These are phyloP conservation scores for Fragosphaeria purpurea DNA, from an alignment of 2,329 filamentous ascomycete species.

Conservation along the genomic window DNA sequence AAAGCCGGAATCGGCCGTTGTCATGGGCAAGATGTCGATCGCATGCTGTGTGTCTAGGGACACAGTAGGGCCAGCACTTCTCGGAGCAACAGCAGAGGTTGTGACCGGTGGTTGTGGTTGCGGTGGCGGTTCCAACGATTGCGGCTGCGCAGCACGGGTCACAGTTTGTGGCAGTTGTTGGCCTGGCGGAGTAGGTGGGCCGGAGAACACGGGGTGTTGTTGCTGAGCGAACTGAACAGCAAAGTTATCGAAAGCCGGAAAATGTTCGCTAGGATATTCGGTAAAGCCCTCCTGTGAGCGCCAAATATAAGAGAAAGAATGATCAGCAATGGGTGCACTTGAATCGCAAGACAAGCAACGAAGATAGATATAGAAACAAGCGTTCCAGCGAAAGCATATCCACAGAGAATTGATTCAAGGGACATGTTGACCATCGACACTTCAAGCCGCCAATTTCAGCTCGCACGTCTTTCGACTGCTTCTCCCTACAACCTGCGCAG, in stretches of 20 bases:
- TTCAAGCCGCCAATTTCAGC: too few species aligned
- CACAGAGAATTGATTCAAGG: too few species aligned
- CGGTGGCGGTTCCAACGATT: constrained; percentile 14
- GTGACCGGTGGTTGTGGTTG: constrained; percentile 8
- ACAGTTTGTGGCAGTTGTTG: constrained; percentile 19
- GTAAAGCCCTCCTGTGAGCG: constrained; percentile 40
- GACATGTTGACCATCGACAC: too few species aligned
- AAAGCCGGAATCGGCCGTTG: constrained; percentile 29
- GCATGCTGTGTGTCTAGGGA: constrained; percentile 13
- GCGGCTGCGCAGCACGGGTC: constrained; percentile 19
- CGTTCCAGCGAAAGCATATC: too few species aligned
- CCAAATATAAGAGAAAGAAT: background rate
- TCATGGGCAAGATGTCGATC: constrained; percentile 23
- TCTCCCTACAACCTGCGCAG: too few species aligned
- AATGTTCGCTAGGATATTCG: constrained; percentile 36
- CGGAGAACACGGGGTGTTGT: constrained; percentile 24
- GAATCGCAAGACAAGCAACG: too few species aligned
- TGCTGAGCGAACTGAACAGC: constrained; percentile 27
- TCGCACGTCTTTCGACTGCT: too few species aligned
- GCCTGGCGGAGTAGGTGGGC: constrained; percentile 43
- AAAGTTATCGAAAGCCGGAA: constrained; percentile 36
- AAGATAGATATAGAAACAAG: too few species aligned
- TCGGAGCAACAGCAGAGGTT: background rate
- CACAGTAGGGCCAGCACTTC: constrained; percentile 2
- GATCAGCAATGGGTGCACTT: too few species aligned